Percentiles rank a stretch among this genome's conserved stretches.
Evolutionary conservation across 495 filamentous ascomycete species (phyloP).

Genomic region (Tuber melanosporum): DNA sequence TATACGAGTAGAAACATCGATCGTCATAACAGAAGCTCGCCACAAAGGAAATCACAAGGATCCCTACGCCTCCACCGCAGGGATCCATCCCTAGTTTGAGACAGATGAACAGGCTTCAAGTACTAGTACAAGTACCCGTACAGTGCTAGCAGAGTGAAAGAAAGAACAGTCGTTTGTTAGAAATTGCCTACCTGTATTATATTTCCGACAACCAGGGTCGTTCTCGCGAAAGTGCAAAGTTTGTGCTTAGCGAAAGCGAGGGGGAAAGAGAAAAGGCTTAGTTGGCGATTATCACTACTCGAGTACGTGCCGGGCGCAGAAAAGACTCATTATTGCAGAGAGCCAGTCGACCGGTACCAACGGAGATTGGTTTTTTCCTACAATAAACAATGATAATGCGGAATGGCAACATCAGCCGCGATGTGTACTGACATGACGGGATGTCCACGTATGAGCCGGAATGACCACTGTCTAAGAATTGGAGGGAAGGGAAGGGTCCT

Average conservation of each 20-base stretch:
- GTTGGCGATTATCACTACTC: not conserved
- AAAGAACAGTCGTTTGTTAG: not conserved
- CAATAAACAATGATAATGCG: not conserved
- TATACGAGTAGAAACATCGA: too few species aligned
- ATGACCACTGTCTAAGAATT: not conserved
- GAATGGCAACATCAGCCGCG: not conserved
- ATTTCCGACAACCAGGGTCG: not conserved
- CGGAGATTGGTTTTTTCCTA: not conserved
- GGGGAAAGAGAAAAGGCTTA: not conserved
- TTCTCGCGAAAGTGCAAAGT: not conserved
- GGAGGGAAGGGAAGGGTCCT: not conserved
- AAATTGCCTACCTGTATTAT: not conserved
- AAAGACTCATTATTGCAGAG: not conserved
- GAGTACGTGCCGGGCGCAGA: too few species aligned
- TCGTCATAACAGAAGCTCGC: too few species aligned
- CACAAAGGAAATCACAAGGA: not conserved
- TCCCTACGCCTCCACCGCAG: not conserved
- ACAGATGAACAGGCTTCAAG: not conserved
- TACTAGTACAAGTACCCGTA: not conserved
- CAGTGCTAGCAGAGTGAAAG: not conserved
- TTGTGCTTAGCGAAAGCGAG: not conserved
- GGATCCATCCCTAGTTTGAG: not conserved
- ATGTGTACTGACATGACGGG: not conserved
- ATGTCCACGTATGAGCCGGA: not conserved
- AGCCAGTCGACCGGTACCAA: not conserved